A percentile compares a stretch with the other conserved stretches of the same genome.
These are phyloP conservation scores for Yamadazyma sp. DNA, from an alignment of 1,139 yeast species.

Conservation along the genomic window DNA sequence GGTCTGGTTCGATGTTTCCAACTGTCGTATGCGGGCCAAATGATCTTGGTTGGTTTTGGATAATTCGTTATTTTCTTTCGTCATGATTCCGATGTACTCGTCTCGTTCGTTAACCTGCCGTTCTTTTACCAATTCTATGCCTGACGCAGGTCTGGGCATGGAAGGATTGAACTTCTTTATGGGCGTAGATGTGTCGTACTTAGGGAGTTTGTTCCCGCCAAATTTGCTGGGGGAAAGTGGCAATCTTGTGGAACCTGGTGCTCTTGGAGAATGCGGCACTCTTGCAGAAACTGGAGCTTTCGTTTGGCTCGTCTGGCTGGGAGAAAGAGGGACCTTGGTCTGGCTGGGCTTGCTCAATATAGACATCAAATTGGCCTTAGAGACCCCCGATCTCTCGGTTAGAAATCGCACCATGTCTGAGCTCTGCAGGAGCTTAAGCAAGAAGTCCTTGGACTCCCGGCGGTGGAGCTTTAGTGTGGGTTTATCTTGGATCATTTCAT, in stretches of 20 bases:
- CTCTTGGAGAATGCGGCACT: too few species aligned
- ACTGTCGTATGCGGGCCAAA: conserved; percentile 13
- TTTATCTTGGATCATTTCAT: conserved; percentile 25
- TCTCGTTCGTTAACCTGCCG: conserved; percentile 18
- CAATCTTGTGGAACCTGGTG: too few species aligned
- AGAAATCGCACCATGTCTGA: conserved; percentile 25
- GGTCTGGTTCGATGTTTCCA: conserved; percentile 20
- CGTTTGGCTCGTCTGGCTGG: too few species aligned
- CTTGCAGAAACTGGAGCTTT: too few species aligned
- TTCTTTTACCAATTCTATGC: conserved; percentile 10
- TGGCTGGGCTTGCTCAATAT: conserved; percentile 8
- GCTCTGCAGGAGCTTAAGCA: conserved; percentile 28
- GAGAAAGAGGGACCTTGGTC: conserved; percentile 2
- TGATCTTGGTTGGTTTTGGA: conserved; percentile 12
- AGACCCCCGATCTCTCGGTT: conserved; percentile 23
- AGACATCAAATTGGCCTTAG: conserved; percentile 12
- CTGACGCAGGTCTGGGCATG: not conserved
- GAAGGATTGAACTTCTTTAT: not conserved
- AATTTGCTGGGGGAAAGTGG: too few species aligned
- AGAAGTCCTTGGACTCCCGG: conserved; percentile 27
- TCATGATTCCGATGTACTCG: conserved; percentile 10
- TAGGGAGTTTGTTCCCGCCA: too few species aligned
- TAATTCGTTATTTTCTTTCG: conserved; percentile 15
- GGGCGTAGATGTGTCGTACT: conserved; percentile 5
- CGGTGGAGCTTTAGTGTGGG: conserved; percentile 30